Conservation (phyloP, 148 eudicot genomes). For the Hydrangea macrophylla region DNA sequence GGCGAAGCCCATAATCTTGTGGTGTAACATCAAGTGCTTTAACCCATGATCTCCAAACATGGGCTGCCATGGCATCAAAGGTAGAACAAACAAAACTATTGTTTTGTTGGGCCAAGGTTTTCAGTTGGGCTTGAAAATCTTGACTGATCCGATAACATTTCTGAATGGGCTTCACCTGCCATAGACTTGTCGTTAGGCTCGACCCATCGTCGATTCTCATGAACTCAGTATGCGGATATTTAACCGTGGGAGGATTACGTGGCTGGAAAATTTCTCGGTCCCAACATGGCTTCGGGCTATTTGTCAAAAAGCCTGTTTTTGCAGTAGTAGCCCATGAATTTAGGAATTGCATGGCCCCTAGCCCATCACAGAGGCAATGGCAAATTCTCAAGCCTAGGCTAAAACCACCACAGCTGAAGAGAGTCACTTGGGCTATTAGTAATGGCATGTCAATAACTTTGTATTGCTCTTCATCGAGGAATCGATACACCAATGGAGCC, state of each 20-base stretch:
- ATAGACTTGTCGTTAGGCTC: slow-evolving; percentile 44
- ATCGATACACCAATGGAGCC: slow-evolving; percentile 53
- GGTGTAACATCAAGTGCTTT: slow-evolving; percentile 77
- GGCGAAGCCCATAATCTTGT: slow-evolving; percentile 52
- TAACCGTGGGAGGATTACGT: slow-evolving; percentile 58
- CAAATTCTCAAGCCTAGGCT: slow-evolving; percentile 88
- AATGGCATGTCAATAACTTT: slow-evolving; percentile 81
- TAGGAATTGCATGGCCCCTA: slow-evolving; percentile 95
- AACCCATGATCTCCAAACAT: slow-evolving; percentile 95
- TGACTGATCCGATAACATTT: slow-evolving; percentile 59
- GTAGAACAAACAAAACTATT: slow-evolving; percentile 31
- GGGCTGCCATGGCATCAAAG: slow-evolving; percentile 96
- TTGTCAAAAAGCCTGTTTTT: slow-evolving; percentile 45
- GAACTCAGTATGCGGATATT: slow-evolving; percentile 69
- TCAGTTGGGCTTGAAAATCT: slow-evolving; percentile 53
- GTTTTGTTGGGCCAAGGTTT: slow-evolving; percentile 35
- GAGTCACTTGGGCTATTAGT: slow-evolving; percentile 76
- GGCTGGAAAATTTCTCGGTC: slow-evolving; percentile 69
- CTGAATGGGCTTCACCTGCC: slow-evolving; percentile 68
- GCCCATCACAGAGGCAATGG: slow-evolving; percentile 89
- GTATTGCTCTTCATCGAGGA: slow-evolving; percentile 69
- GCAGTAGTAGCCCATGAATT: slow-evolving; percentile 89
- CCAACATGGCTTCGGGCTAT: slow-evolving; percentile 74
- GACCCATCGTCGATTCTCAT: slow-evolving; percentile 60
- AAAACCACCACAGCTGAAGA: slow-evolving; percentile 76